Conservation (phyloP, 345 rosid genomes). For the Gossypium raimondii region DNA sequence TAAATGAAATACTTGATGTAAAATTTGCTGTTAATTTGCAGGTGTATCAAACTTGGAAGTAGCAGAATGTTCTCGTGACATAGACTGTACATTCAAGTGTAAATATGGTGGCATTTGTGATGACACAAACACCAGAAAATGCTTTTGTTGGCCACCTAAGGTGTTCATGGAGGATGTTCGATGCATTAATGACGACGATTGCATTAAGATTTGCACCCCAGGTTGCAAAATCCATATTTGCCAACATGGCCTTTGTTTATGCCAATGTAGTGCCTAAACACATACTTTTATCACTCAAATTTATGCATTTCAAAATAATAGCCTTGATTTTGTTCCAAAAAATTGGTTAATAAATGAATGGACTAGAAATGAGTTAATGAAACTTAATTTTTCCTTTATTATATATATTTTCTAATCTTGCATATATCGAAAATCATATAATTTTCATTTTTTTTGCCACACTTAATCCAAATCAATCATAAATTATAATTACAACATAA, state of each 20-base stretch:
- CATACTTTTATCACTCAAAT: background rate
- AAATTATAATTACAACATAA: too few relatives aligned
- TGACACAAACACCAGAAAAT: background rate
- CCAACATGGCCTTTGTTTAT: background rate
- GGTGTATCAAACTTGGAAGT: background rate
- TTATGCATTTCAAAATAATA: background rate
- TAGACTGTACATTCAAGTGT: background rate
- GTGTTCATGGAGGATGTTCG: background rate
- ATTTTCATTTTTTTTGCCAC: too few relatives aligned
- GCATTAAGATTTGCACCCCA: background rate
- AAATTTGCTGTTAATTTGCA: background rate
- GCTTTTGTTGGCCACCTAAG: too few relatives aligned
- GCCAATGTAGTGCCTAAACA: background rate
- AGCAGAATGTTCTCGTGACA: background rate
- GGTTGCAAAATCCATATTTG: background rate
- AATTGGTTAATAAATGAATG: too few relatives aligned
- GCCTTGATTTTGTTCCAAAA: too few relatives aligned
- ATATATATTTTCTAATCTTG: too few relatives aligned
- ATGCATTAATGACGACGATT: background rate
- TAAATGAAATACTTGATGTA: too few relatives aligned
- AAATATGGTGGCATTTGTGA: background rate
- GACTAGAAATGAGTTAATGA: too few relatives aligned
- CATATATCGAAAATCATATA: too few relatives aligned
- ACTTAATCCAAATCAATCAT: too few relatives aligned
- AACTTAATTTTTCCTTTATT: too few relatives aligned